Conservation (phyloP, 345 rosid genomes). For the Salix exigua region DNA sequence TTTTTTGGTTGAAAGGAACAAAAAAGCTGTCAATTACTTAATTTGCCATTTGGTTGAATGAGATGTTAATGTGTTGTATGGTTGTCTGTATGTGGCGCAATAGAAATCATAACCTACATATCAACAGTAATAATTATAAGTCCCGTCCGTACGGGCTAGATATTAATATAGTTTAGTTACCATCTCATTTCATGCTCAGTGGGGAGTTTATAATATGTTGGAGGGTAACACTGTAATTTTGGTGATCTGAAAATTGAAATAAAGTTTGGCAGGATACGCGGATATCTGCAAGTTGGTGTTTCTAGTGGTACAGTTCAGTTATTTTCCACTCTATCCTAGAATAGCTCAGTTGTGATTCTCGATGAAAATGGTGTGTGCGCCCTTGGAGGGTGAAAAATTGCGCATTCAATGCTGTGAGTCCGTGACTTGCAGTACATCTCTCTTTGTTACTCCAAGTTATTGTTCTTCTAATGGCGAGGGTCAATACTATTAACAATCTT, state of each 20-base stretch:
- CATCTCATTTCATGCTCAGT: neutral
- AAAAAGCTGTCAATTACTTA: neutral
- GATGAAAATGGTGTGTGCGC: slow-evolving; percentile 27
- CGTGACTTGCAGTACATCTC: neutral
- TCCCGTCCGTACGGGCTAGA: too few species aligned
- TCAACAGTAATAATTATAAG: too few species aligned
- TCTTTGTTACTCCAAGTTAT: neutral
- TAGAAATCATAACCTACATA: neutral
- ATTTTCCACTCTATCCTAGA: too few species aligned
- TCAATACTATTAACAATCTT: neutral
- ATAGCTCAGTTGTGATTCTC: slow-evolving; percentile 13
- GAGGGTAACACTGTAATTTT: neutral
- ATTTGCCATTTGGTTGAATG: neutral
- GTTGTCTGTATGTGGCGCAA: neutral
- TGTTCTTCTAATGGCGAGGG: neutral
- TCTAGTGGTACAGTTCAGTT: neutral
- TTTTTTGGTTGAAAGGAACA: neutral
- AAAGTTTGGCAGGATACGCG: neutral
- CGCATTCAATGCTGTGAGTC: slow-evolving; percentile 3
- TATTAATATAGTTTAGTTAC: too few species aligned
- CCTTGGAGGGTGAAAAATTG: slow-evolving; percentile 7
- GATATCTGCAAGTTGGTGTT: neutral
- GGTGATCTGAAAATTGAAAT: neutral
- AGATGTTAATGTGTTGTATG: neutral
- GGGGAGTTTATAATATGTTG: neutral